phyloP scores from a whole-genome alignment of 2,329 filamentous ascomycete species.

The Stemphylium vesicarium region DNA sequence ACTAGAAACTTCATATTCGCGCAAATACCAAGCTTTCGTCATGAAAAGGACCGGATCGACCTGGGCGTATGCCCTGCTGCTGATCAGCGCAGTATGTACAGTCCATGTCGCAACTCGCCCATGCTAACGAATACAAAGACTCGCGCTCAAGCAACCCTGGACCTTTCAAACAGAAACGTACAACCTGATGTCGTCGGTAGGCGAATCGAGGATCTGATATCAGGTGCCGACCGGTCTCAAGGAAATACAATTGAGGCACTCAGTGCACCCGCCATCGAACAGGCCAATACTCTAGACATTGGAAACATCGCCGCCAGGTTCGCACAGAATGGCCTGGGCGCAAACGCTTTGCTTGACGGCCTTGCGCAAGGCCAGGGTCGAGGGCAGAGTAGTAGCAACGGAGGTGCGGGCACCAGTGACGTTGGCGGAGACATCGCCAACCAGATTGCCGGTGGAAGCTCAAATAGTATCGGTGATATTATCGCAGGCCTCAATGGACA shows the following conservation, averaged over 20 bases:
- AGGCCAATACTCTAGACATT: constrained; percentile 16
- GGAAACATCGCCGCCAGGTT: constrained; percentile 19
- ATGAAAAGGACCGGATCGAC: constrained; percentile 42
- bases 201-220: constrained; percentile 33
- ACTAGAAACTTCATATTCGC: neutral
- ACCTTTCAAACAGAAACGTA: constrained; percentile 31
- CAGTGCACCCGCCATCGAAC: constrained; percentile 13
- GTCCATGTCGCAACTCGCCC: neutral
- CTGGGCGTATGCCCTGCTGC: constrained; percentile 34
- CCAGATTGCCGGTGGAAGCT: constrained; percentile 20
- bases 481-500: constrained; percentile 20
- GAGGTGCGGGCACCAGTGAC: neutral
- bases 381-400: constrained; percentile 6
- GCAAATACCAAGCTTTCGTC: constrained; percentile 7
- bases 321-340: constrained; percentile 26
- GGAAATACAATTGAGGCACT: constrained; percentile 13
- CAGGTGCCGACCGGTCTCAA: constrained; percentile 28
- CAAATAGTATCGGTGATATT: constrained; percentile 16
- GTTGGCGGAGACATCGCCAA: too few species aligned
- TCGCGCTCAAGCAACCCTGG: constrained; percentile 31
- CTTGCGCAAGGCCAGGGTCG: constrained; percentile 21
- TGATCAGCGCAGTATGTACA: constrained; percentile 40
- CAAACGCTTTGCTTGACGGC: constrained; percentile 26
- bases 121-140: constrained; percentile 33
- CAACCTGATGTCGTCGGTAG: constrained; percentile 30